phyloP scores from a whole-genome alignment of 768 basidiomycete species.

The Rickenella mellea region DNA sequence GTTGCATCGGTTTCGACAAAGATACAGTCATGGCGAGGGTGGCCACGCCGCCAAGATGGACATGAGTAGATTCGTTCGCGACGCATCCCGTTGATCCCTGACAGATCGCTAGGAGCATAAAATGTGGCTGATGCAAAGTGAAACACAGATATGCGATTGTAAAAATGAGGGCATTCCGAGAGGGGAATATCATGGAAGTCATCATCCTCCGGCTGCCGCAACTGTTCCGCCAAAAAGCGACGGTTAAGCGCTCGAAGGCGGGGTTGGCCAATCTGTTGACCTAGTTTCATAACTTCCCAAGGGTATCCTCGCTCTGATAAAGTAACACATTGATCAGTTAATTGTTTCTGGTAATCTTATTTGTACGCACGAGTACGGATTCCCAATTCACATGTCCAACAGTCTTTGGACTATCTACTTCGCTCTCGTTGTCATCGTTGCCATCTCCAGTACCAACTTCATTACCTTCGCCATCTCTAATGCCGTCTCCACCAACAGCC shows the following conservation, averaged over 20 bases:
- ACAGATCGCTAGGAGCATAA: constrained; percentile 22
- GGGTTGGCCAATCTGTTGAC: background rate
- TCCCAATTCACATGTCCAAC: too few relatives aligned
- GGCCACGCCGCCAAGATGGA: constrained; percentile 13
- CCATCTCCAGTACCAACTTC: background rate
- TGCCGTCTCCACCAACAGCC: too few relatives aligned
- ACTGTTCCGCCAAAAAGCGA: too few relatives aligned
- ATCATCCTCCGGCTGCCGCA: too few relatives aligned
- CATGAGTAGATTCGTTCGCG: constrained; percentile 18
- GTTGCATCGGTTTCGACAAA: constrained; percentile 17
- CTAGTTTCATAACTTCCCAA: background rate
- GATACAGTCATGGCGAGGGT: constrained; percentile 17
- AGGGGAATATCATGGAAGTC: constrained; percentile 1
- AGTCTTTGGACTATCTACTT: too few relatives aligned
- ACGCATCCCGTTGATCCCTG: constrained; percentile 19
- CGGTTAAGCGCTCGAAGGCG: background rate
- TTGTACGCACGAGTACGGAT: too few relatives aligned
- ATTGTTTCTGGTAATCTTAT: too few relatives aligned
- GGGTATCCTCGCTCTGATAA: too few relatives aligned
- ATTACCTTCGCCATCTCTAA: too few relatives aligned
- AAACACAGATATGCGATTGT: constrained; percentile 11
- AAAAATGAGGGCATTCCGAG: constrained; percentile 11
- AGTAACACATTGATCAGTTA: too few relatives aligned
- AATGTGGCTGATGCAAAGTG: constrained; percentile 18
- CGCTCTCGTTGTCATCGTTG: too few relatives aligned